A percentile compares a stretch with the other conserved stretches of the same genome.
Conservation (phyloP, 1,284 basidiomycete species). For the Ceratobasidium theobromae region DNA sequence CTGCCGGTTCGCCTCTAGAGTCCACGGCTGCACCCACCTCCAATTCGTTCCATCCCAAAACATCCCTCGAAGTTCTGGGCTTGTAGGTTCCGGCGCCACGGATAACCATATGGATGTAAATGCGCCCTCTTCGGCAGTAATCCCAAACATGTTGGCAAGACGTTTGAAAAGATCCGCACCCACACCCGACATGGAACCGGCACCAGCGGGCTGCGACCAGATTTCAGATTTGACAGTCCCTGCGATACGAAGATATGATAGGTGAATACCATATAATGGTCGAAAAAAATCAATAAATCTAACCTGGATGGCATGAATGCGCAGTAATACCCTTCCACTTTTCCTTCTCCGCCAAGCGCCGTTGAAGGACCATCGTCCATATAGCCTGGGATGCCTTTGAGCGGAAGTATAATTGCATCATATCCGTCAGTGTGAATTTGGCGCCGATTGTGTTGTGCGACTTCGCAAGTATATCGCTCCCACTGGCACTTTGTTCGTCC, state of each 20-base stretch:
- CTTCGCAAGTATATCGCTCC: not conserved
- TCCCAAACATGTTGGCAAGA: slow-evolving; percentile 12
- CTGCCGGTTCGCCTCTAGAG: not conserved
- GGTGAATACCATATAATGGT: not conserved
- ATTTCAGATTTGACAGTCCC: slow-evolving; percentile 12
- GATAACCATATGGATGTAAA: slow-evolving; percentile 31
- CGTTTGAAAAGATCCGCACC: not conserved
- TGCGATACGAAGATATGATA: not conserved
- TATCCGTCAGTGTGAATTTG: not conserved
- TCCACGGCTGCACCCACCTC: slow-evolving; percentile 31
- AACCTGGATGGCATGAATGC: slow-evolving; percentile 34
- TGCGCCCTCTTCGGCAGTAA: slow-evolving; percentile 31
- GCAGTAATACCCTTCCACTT: slow-evolving; percentile 24
- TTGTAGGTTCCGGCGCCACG: not conserved
- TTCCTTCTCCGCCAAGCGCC: not conserved
- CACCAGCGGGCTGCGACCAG: slow-evolving; percentile 6
- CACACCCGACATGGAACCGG: not conserved
- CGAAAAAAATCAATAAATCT: not conserved
- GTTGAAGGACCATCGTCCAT: slow-evolving; percentile 29
- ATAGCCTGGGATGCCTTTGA: slow-evolving; percentile 33
- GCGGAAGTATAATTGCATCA: slow-evolving; percentile 21
- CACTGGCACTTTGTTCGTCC: not conserved
- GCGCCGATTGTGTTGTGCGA: not conserved
- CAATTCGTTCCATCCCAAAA: slow-evolving; percentile 33
- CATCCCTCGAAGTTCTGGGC: slow-evolving; percentile 24